Percentiles rank a stretch among this genome's conserved stretches.
These are phyloP conservation scores for Piloderma croceum DNA, from an alignment of 768 basidiomycete genomes.

Conservation along the genomic window DNA sequence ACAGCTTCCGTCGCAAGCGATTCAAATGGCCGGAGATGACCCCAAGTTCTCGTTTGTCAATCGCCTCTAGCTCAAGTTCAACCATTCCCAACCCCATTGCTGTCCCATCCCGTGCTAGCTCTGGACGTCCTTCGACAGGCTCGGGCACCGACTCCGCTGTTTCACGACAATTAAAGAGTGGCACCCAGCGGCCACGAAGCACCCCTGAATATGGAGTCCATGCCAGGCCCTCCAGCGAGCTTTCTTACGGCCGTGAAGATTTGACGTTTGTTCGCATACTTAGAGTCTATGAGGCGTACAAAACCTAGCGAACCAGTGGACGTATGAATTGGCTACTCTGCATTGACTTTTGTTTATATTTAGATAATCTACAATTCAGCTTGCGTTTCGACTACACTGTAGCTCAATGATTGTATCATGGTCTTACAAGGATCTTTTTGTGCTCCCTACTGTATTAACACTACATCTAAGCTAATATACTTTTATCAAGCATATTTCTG, in stretches of 20 bases:
- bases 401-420: no score
- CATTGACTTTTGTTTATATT: no score
- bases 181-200: slow-evolving; percentile 16
- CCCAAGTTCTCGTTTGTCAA: slow-evolving; percentile 5
- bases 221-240: slow-evolving; percentile 10
- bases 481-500: no score
- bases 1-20: slow-evolving; percentile 38
- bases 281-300: slow-evolving; percentile 47
- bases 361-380: no score
- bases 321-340: no score
- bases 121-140: not conserved
- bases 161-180: slow-evolving; percentile 12
- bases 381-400: no score
- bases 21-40: slow-evolving; percentile 38
- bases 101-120: not conserved
- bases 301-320: no score
- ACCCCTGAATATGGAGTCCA: not conserved
- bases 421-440: no score
- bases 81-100: slow-evolving; percentile 1
- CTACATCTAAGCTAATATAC: no score
- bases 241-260: slow-evolving; percentile 30
- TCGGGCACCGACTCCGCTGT: not conserved
- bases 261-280: slow-evolving; percentile 48
- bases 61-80: not conserved
- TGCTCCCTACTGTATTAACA: no score